These are phyloP conservation scores for Ustilago nuda DNA, from an alignment of 1,284 basidiomycete species.

Conservation along the genomic window DNA sequence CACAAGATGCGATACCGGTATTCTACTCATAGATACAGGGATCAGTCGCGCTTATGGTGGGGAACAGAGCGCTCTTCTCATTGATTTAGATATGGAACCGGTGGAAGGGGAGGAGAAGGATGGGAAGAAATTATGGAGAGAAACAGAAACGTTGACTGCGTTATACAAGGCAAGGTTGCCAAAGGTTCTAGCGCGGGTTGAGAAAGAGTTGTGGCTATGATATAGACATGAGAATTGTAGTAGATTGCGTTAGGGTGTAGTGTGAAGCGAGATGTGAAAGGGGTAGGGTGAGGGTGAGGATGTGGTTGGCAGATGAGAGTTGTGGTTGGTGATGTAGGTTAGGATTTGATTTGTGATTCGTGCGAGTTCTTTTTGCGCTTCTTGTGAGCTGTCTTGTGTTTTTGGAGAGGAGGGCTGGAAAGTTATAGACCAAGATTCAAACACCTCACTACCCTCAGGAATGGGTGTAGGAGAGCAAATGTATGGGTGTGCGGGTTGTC, in stretches of 20 bases:
- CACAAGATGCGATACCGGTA: conserved; percentile 44
- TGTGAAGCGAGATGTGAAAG: conserved; percentile 6
- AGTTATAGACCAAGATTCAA: conserved; percentile 32
- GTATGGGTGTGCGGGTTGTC: conserved; percentile 19
- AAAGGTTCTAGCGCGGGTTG: conserved; percentile 26
- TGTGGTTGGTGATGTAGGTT: conserved; percentile 23
- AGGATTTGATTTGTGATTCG: conserved; percentile 12
- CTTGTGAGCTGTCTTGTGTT: neutral
- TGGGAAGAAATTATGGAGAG: conserved; percentile 28
- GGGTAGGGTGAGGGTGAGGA: conserved; percentile 21
- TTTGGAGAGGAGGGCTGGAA: no score
- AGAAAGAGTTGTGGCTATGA: conserved; percentile 22
- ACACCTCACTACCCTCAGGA: neutral
- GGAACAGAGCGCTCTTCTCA: conserved; percentile 59
- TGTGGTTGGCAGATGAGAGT: conserved; percentile 34
- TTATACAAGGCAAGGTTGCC: conserved; percentile 44
- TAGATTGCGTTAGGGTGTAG: neutral
- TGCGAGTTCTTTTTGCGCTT: neutral
- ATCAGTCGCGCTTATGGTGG: conserved; percentile 66
- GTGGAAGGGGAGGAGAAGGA: neutral
- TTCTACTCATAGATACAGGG: conserved; percentile 67
- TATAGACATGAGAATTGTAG: neutral
- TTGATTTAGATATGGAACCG: conserved; percentile 51
- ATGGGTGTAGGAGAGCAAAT: neutral
- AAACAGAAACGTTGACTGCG: conserved; percentile 43